Evolutionary conservation across 495 filamentous ascomycete species (phyloP), one percentile per base, ranked within the genome.

Genomic region (Penicillium cinerascens): DNA sequence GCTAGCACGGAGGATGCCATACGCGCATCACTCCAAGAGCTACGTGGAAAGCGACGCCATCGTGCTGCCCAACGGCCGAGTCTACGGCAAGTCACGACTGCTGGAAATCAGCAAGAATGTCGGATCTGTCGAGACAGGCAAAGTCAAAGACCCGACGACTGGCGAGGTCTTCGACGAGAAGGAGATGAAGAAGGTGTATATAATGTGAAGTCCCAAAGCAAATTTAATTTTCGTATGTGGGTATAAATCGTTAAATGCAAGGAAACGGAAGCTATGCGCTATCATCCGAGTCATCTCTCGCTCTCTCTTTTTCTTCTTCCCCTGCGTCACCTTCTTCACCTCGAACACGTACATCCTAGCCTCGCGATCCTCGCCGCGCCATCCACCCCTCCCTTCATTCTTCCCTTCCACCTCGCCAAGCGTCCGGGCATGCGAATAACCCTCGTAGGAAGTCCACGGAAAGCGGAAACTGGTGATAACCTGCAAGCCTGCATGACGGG

Each of bases 11-110:
- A 85, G 84, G 61, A 85, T 97, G 51, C 93, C 93, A 13, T 96
- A 97, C 61, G 93, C 93, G 20, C 87, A 95, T 56, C 93, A 98
- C 65, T 87, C 85, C 41, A 93, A 95, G 75, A 96, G 91, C 65
- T 86, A 88, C 53, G 86, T 97, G 20, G 91, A 96, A 65, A 84
- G 77, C 33, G 92, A 97, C 60, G 79, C 92, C 8, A 80, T 96
- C 18, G 78, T 97, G 35, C 68, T 98, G 51, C 92, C 92, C 11
- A 97, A 96, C 71, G 83, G 85, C 6, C 79, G 90, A 47, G 84
- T 95, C 23, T 96, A 96, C 63, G 91, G 92, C 17, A 78, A 85
- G 44, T 80, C 85, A 42, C 78, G 87, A 42, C 71, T 97, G 55
- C 68, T 85, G 54, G 83, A 87, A 51, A 84, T 91, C 68, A 88